Evolutionary conservation across 306 rosid genomes (phyloP).

Genomic region (Trichosanthes cucumerina): DNA sequence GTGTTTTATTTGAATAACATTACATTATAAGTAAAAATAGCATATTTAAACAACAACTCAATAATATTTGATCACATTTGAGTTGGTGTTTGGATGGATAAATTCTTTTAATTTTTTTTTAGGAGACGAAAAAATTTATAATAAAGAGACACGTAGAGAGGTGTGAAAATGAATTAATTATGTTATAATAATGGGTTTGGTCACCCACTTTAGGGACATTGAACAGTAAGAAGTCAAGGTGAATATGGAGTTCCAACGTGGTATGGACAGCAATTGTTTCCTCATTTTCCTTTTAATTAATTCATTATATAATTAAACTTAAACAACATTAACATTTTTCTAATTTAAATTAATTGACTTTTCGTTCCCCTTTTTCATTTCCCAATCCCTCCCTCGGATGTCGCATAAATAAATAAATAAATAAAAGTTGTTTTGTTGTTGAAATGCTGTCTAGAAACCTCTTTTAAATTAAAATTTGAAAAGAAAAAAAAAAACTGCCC

Average conservation of each 20-base stretch:
- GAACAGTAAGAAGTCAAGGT: constrained; percentile 5
- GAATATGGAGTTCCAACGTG: constrained; percentile 9
- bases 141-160: no score
- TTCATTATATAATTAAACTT: not conserved
- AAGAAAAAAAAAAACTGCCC: not conserved
- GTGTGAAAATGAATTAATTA: not conserved
- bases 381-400: not conserved
- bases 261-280: not conserved
- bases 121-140: no score
- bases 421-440: constrained; percentile 3
- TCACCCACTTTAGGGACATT: constrained; percentile 1
- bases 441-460: not conserved
- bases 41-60: no score
- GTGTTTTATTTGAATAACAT: no score
- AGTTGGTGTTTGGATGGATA: no score
- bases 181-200: not conserved
- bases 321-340: not conserved
- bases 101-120: no score
- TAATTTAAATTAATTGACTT: not conserved
- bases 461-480: not conserved
- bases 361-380: not conserved
- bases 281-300: not conserved
- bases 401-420: not conserved
- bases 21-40: no score
- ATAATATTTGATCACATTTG: no score